Evolutionary conservation across 2,329 filamentous ascomycete genomes (phyloP).

Genomic region (Rugonectria rugulosa): DNA sequence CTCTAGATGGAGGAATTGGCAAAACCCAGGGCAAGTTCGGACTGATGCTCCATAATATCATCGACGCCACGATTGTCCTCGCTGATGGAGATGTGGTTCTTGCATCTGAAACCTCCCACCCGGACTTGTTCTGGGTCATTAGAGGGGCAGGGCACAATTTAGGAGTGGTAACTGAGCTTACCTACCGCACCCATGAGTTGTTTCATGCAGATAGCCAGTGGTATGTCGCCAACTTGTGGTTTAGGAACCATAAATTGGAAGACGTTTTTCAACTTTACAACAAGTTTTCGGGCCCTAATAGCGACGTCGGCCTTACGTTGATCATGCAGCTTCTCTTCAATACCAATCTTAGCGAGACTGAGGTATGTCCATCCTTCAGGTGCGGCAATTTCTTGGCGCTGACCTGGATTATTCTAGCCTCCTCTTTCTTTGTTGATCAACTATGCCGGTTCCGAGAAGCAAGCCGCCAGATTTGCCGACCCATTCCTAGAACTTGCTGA

Average conservation of each 20-base stretch:
- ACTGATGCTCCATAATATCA: background rate
- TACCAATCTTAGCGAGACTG: background rate
- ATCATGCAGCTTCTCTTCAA: background rate
- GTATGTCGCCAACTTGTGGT: background rate
- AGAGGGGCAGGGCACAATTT: background rate
- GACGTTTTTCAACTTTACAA: background rate
- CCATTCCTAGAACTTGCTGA: background rate
- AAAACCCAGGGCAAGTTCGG: background rate
- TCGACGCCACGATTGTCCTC: background rate
- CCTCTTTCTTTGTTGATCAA: background rate
- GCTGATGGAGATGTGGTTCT: background rate
- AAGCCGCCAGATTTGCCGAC: background rate
- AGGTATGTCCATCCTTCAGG: background rate
- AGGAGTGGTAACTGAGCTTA: background rate
- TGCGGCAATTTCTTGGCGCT: background rate
- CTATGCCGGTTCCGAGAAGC: background rate
- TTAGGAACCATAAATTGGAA: background rate
- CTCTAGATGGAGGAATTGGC: background rate
- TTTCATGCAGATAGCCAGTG: background rate
- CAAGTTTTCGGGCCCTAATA: background rate
- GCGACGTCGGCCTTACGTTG: background rate
- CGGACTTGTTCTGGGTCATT: background rate
- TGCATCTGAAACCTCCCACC: background rate
- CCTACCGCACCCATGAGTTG: background rate
- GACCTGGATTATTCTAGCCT: background rate